Evolutionary conservation across 768 basidiomycete genomes (phyloP), one percentile per base, ranked within the genome.

Genomic region (Coprinopsis sp.): DNA sequence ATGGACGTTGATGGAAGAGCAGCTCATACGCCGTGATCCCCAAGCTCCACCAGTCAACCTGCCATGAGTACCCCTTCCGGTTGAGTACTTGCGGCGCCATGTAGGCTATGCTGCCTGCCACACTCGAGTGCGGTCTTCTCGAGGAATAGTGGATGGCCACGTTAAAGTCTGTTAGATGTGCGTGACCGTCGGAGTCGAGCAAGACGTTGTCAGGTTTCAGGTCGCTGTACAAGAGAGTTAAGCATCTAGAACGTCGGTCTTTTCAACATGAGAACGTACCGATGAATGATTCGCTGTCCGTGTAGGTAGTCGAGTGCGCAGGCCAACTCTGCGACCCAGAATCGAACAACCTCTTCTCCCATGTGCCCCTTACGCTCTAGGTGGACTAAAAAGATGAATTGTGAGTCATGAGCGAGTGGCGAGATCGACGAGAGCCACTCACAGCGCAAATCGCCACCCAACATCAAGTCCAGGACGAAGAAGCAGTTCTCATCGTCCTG

Each of bases 31-130:
- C 86, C 22, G 87, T 87, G 46, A 96, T 74, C 24, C 94, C 94
- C 16, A 97, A 73, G 59, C 90, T 92, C 94, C 94, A 97, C 87
- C 91, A 96, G 62, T 97, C 94, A 40, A 91, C 79, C 39, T 82
- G 83, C 78, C 90, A 93, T 3, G 87, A 87, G 64, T 99, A 99
- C 13, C 96, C 96, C 58, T 82, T 85, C 59, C 88, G 84, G 42
- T 79, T 81, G 34, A 97, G 75, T n/a, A 99, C 87, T 64, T 99
- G 92, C 0, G 95, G 94, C 8, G 94, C 94, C 96, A 99, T 99
- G 69, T 99, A 99, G 0, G 96, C 95, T 91, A 99, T 94, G 59
- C 90, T 93, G 3, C 96, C 96, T 6, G 96, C 95, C 13, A 99
- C 88, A 50, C 90, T 91, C 0, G 90, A 92, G 64, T 98, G 85